These are phyloP conservation scores for Ophiostoma ips DNA, from an alignment of 2,329 filamentous ascomycete genomes.

Conservation along the genomic window DNA sequence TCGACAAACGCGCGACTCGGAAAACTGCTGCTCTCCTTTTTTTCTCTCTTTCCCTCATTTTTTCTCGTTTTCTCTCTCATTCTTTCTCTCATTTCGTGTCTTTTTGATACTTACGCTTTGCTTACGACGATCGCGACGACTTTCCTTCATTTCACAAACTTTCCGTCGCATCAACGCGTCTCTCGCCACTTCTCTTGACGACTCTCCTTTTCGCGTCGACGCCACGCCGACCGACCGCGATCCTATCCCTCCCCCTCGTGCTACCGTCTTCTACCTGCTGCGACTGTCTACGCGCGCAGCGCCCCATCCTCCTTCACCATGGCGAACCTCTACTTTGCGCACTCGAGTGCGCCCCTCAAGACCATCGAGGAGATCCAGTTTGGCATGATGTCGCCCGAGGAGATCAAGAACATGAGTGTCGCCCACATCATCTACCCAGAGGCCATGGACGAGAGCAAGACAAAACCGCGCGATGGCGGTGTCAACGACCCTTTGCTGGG, in stretches of 20 bases:
- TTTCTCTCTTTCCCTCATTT: neutral
- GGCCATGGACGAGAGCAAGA: constrained; percentile 94
- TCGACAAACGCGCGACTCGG: neutral
- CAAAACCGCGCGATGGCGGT: constrained; percentile 78
- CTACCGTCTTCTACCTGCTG: neutral
- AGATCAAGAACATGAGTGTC: constrained; percentile 98
- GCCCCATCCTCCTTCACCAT: constrained; percentile 34
- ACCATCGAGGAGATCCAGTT: constrained; percentile 99
- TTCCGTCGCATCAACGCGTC: neutral
- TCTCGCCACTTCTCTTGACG: neutral
- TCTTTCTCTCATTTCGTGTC: neutral
- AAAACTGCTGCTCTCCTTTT: neutral
- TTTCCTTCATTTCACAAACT: neutral
- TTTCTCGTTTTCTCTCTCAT: neutral
- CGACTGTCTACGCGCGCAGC: neutral
- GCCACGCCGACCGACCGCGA: neutral
- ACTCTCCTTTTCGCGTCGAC: neutral
- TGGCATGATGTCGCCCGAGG: constrained; percentile 89
- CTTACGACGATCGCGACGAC: neutral
- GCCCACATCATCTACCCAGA: constrained; percentile 95
- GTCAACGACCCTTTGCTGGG: constrained; percentile 93
- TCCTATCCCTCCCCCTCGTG: neutral
- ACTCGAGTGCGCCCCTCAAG: constrained; percentile 90
- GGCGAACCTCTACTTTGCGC: constrained; percentile 82
- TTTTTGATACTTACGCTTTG: neutral